Evolutionary conservation across 768 basidiomycete genomes (phyloP).

Genomic region (Russula sp.): DNA sequence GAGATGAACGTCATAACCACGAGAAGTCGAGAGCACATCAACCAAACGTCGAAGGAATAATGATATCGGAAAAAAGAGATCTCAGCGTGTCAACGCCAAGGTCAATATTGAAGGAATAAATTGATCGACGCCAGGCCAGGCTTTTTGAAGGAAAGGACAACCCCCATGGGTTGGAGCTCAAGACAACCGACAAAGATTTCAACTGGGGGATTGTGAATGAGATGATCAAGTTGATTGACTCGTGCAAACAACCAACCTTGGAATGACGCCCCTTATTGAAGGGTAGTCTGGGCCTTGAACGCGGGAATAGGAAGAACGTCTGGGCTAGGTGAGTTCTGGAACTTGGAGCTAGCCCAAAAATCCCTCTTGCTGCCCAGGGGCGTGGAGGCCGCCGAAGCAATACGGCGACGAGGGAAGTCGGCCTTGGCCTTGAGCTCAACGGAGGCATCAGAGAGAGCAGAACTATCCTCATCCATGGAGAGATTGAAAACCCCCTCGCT

Average conservation of each 20-base stretch:
- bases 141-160: conserved; percentile 26
- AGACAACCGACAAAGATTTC: conserved; percentile 33
- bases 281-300: conserved; percentile 33
- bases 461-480: conserved; percentile 59
- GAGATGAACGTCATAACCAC: conserved; percentile 21
- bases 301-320: conserved; percentile 69
- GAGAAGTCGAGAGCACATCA: conserved; percentile 22
- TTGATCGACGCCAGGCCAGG: conserved; percentile 28
- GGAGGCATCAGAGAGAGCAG: conserved; percentile 33
- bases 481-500: conserved; percentile 72
- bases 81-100: conserved; percentile 21
- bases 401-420: conserved; percentile 23
- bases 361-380: conserved; percentile 14
- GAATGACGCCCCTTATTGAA: conserved; percentile 11
- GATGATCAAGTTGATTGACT: not conserved
- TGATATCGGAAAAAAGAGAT: conserved; percentile 30
- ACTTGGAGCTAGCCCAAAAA: conserved; percentile 73
- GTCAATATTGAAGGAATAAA: conserved; percentile 26
- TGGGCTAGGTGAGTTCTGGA: conserved; percentile 83
- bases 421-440: conserved; percentile 33
- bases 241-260: not conserved
- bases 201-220: not conserved
- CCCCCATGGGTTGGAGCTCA: conserved; percentile 33
- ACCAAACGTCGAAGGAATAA: conserved; percentile 38
- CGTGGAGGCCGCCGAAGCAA: conserved; percentile 14